A percentile compares a stretch with the other conserved stretches of the same genome.
Evolutionary conservation across 495 filamentous ascomycete genomes (phyloP).

Genomic region (Pyrenopolyporus hunteri): DNA sequence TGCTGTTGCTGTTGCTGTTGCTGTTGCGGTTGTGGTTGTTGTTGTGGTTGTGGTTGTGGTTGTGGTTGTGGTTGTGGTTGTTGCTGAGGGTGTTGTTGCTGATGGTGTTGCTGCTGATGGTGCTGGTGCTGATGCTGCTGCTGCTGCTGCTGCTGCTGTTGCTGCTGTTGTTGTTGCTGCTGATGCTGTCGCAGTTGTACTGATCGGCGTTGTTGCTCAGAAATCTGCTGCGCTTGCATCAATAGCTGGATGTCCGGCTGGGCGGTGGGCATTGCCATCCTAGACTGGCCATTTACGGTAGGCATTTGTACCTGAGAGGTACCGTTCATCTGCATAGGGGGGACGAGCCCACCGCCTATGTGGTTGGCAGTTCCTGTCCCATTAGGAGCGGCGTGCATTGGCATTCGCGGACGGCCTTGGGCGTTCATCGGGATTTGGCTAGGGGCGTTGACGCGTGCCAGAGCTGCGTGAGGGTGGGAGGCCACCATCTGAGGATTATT

Average conservation of each 20-base stretch:
- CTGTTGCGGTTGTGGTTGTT: slow-evolving; percentile 45
- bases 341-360: slow-evolving; percentile 56
- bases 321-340: slow-evolving; percentile 67
- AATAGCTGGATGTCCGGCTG: slow-evolving; percentile 63
- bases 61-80: slow-evolving; percentile 44
- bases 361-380: slow-evolving; percentile 49
- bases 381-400: slow-evolving; percentile 51
- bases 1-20: no score
- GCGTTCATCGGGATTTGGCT: slow-evolving; percentile 46
- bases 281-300: slow-evolving; percentile 62
- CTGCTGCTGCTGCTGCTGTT: slow-evolving; percentile 49
- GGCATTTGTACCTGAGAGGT: slow-evolving; percentile 76
- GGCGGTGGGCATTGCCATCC: slow-evolving; percentile 68
- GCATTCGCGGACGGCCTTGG: slow-evolving; percentile 48
- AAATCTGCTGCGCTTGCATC: slow-evolving; percentile 64
- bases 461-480: slow-evolving; percentile 45
- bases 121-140: slow-evolving; percentile 46
- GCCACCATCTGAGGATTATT: slow-evolving; percentile 48
- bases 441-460: slow-evolving; percentile 45
- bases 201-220: slow-evolving; percentile 66
- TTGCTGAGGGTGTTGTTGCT: no score
- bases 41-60: slow-evolving; percentile 45
- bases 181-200: slow-evolving; percentile 56
- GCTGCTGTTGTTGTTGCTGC: slow-evolving; percentile 51
- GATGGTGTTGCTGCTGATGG: slow-evolving; percentile 44